Evolutionary conservation across 1,284 basidiomycete species (phyloP).

Genomic region (Mycena citricolor): DNA sequence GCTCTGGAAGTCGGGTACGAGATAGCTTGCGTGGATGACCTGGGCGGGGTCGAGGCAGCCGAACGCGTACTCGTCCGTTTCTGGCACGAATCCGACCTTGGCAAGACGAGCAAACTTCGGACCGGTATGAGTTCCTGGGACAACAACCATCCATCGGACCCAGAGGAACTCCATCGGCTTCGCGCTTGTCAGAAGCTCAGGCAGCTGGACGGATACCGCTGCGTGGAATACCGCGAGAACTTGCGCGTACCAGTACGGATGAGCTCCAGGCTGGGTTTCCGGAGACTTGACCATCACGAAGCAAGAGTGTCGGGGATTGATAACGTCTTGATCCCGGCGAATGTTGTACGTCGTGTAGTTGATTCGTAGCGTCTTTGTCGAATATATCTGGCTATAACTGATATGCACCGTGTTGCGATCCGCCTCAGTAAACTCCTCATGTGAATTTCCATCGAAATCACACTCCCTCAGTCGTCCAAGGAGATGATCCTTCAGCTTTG

Average conservation of each 20-base stretch:
- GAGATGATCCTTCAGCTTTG: constrained; percentile 26
- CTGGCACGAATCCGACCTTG: constrained; percentile 26
- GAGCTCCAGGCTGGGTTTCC: constrained; percentile 2
- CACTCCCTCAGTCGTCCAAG: constrained; percentile 20
- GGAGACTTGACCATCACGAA: constrained; percentile 20
- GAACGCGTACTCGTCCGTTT: constrained; percentile 24
- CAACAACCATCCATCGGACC: constrained; percentile 25
- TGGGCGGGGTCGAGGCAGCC: constrained; percentile 25
- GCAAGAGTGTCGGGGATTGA: constrained; percentile 16
- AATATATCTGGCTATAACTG: constrained; percentile 24
- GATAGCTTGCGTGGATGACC: constrained; percentile 25
- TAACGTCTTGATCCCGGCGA: constrained; percentile 23
- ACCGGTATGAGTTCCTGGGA: constrained; percentile 19
- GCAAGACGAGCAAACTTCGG: constrained; percentile 19
- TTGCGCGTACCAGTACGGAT: constrained; percentile 23
- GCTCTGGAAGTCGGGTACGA: constrained; percentile 24
- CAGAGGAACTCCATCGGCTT: constrained; percentile 27
- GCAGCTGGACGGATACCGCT: not conserved
- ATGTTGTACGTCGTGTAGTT: constrained; percentile 31
- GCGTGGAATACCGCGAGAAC: constrained; percentile 13
- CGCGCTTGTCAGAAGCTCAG: constrained; percentile 4
- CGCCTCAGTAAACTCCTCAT: constrained; percentile 21
- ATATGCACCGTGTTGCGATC: constrained; percentile 22
- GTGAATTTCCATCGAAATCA: constrained; percentile 22
- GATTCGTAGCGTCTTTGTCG: constrained; percentile 21